Evolutionary conservation across 176 grass and related monocot species (phyloP).

Genomic region (Canna indica): DNA sequence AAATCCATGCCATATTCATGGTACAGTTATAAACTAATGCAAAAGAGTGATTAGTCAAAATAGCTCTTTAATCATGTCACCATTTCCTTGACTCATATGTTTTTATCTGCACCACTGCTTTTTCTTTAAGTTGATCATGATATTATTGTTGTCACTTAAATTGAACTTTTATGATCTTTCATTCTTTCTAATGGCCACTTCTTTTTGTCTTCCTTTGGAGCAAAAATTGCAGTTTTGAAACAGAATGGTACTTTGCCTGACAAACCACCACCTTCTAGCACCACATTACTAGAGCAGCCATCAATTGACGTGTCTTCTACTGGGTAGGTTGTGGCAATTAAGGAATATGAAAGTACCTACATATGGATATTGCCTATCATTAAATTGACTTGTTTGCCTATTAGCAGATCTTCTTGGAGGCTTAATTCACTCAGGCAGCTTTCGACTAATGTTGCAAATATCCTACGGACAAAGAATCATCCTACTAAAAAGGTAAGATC

Average conservation of each 20-base stretch:
- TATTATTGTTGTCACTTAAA: background rate
- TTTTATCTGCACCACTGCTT: background rate
- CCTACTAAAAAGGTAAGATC: slow-evolving; percentile 56
- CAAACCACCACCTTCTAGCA: slow-evolving; percentile 33
- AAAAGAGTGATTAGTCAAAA: background rate
- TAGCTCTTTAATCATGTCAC: background rate
- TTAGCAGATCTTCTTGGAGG: slow-evolving; percentile 48
- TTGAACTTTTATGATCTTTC: background rate
- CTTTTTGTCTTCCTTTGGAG: background rate
- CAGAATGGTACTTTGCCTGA: slow-evolving; percentile 75
- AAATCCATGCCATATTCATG: slow-evolving; percentile 98
- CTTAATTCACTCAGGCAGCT: slow-evolving; percentile 50
- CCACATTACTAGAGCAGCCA: slow-evolving; percentile 47
- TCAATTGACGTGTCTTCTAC: slow-evolving; percentile 35
- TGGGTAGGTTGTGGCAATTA: slow-evolving; percentile 31
- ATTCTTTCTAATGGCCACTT: background rate
- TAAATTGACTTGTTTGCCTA: background rate
- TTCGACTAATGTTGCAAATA: slow-evolving; percentile 66
- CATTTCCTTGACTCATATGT: background rate
- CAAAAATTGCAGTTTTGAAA: slow-evolving; percentile 46
- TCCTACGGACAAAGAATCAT: slow-evolving; percentile 54
- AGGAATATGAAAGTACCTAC: background rate
- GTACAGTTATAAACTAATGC: slow-evolving; percentile 29
- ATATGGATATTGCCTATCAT: slow-evolving; percentile 20
- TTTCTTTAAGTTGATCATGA: background rate